phyloP scores from a whole-genome alignment of 2,329 filamentous ascomycete genomes.

The Geosmithia morbida region DNA sequence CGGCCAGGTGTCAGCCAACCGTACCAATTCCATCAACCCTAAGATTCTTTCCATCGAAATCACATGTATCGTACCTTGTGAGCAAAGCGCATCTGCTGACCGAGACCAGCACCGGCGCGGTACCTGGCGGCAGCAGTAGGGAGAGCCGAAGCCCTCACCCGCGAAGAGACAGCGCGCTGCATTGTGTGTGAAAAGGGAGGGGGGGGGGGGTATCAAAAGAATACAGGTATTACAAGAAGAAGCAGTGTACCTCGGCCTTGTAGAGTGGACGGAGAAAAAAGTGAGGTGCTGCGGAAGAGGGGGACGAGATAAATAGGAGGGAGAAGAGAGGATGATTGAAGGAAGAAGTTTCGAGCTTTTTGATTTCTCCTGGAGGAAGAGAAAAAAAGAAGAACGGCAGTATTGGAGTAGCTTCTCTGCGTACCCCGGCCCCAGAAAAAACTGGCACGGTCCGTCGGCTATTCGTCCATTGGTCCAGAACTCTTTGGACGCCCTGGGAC shows the following conservation, averaged over 20 bases:
- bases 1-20: slow-evolving; percentile 12
- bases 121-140: slow-evolving; percentile 52
- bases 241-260: slow-evolving; percentile 1
- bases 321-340: slow-evolving; percentile 3
- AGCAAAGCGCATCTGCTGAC: slow-evolving; percentile 88
- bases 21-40: background rate
- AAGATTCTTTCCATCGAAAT: background rate
- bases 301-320: background rate
- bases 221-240: slow-evolving; percentile 11
- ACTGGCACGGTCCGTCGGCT: slow-evolving; percentile 24
- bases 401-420: slow-evolving; percentile 3
- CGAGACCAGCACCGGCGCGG: slow-evolving; percentile 48
- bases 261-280: background rate
- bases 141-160: slow-evolving; percentile 66
- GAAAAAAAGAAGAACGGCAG: slow-evolving; percentile 5
- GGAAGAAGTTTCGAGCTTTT: background rate
- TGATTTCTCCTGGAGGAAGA: slow-evolving; percentile 2
- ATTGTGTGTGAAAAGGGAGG: slow-evolving; percentile 33
- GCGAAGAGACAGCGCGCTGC: slow-evolving; percentile 87
- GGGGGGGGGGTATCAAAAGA: slow-evolving; percentile 10
- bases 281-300: background rate
- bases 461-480: slow-evolving; percentile 16
- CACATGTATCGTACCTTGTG: slow-evolving; percentile 61
- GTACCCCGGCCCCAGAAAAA: slow-evolving; percentile 19
- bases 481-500: slow-evolving; percentile 4